Base-by-base conservation (phyloP, 768 basidiomycete species). In the Postia placenta region DNA sequence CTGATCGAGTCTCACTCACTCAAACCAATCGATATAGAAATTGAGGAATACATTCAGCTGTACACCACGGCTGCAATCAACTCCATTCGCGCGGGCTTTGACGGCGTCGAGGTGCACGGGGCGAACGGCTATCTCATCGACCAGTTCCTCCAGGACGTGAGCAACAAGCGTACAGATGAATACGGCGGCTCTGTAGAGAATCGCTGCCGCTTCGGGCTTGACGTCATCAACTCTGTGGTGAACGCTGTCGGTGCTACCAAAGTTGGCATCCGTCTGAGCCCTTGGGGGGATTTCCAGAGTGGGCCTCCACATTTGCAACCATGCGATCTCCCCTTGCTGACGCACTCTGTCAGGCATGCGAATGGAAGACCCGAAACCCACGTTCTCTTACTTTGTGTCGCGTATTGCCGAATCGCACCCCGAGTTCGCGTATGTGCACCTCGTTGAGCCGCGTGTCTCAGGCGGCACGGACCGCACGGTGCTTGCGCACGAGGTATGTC, bases 121-220 rank as follows among this genome's bases (percentile, higher is more conserved):
- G 56, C 60, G 15, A 48, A 60, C 50, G 64, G 65, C 0, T 65
- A 65, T 42, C 53, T 66, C 11, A n/a, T 64, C 24, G 67, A 74
- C 56, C 70, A 74, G 52, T 73, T 74, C 60, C 46, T 67, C 12
- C 66, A 70, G 51, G 50, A 60, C 40, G 53, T 53, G 17, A 51
- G 60, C 28, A 75, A 76, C 64, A 62, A 66, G 44, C 67, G 74
- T n/a, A 71, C 65, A 24, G 74, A 75, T 64, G 62, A 67, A 48
- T 79, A 73, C 58, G 77, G 78, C 6, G 77, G 76, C 3, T 66
- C 64, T 7, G 51, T 75, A 30, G 75, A 75, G 60, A 74, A 75
- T 57, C 65, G 77, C 5, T 54, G 63, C 5, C 61, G 75, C 5
- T 79, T 81, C 62, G 57, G 62, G 3, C 62, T 75, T 12, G 72